Percentiles rank a stretch among this genome's conserved stretches.
Evolutionary conservation across 257 asterid species (phyloP).

Genomic region (Solanum sparsipilum): DNA sequence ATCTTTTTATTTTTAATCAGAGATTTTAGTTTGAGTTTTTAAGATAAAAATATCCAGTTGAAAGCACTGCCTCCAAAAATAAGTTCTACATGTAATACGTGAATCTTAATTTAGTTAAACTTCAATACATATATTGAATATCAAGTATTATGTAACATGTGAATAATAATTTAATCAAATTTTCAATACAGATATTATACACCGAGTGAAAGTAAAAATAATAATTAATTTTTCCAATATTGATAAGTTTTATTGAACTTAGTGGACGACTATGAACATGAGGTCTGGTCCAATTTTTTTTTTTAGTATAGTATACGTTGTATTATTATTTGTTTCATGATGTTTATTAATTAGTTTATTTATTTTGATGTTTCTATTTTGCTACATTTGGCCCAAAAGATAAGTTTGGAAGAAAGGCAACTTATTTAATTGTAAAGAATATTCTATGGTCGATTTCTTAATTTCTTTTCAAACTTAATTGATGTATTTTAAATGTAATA

Average conservation of each 20-base stretch:
- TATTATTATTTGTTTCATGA: background rate
- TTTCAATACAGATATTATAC: too few species aligned
- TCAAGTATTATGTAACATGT: too few species aligned
- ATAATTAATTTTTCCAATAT: conserved; percentile 5
- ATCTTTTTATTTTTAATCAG: too few species aligned
- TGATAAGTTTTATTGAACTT: background rate
- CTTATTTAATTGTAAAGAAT: background rate
- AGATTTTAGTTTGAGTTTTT: background rate
- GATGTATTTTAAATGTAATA: background rate
- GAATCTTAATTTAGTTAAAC: too few species aligned
- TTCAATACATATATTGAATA: too few species aligned
- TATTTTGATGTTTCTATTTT: background rate
- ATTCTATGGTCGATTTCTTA: background rate
- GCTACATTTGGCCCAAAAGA: background rate
- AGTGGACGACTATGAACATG: background rate
- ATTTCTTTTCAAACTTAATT: background rate
- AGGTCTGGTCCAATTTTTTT: background rate
- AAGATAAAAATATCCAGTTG: too few species aligned
- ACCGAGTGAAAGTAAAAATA: too few species aligned
- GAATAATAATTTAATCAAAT: too few species aligned
- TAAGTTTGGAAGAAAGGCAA: background rate
- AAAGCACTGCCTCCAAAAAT: too few species aligned
- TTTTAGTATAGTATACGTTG: background rate
- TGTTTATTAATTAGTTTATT: background rate
- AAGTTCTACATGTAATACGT: too few species aligned